A percentile compares a stretch with the other conserved stretches of the same genome.
These are phyloP conservation scores for Hypoxylon crocopeplum DNA, from an alignment of 495 filamentous ascomycete species.

Conservation along the genomic window DNA sequence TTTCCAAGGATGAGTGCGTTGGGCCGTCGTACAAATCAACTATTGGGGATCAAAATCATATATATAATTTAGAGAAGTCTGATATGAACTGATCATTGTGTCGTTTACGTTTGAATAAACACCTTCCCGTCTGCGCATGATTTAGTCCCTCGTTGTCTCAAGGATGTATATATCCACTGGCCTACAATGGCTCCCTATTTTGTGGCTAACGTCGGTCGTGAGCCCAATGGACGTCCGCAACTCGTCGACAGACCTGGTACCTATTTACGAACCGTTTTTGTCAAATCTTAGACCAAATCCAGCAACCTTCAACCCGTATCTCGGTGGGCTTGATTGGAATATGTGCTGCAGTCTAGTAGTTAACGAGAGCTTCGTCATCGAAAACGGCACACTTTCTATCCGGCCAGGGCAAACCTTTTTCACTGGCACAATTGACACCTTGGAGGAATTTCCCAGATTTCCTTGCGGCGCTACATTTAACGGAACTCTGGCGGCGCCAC, in stretches of 20 bases:
- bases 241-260: constrained; percentile 13
- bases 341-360: constrained; percentile 27
- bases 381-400: constrained; percentile 13
- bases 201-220: not conserved
- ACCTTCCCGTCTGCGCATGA: no score
- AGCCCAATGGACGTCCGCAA: not conserved
- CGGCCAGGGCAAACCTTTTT: constrained; percentile 9
- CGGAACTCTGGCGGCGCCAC: constrained; percentile 35
- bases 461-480: constrained; percentile 41
- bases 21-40: no score
- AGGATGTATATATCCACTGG: not conserved
- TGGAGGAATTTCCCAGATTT: constrained; percentile 28
- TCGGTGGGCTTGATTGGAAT: constrained; percentile 20
- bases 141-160: not conserved
- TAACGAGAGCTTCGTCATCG: constrained; percentile 12
- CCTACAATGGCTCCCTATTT: not conserved
- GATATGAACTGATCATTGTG: no score
- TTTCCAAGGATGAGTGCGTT: no score
- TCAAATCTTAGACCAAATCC: not conserved
- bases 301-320: not conserved
- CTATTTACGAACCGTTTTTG: constrained; percentile 9
- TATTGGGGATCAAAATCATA: no score
- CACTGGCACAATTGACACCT: constrained; percentile 1
- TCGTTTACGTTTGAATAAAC: no score
- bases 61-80: no score